Conservation (phyloP, 805 yeast species). For the Ogataea polymorpha region DNA sequence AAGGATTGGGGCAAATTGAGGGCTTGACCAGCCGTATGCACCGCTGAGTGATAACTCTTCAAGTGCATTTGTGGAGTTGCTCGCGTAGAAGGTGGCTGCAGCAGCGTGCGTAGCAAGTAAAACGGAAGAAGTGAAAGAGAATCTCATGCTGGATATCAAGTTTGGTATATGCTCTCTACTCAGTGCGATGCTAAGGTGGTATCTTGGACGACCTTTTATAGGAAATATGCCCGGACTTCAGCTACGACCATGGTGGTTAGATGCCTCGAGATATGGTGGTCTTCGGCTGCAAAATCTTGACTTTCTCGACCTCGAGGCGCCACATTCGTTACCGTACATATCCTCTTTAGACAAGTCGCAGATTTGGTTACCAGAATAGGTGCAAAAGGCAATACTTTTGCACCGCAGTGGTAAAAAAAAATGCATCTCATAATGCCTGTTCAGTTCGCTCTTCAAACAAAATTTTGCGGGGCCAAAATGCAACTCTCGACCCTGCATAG, state of each 20-base stretch:
- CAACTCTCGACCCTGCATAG: constrained; percentile 1
- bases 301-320: constrained; percentile 1
- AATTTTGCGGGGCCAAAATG: neutral
- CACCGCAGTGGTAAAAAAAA: constrained; percentile 1
- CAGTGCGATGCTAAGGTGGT: constrained; percentile 2
- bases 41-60: constrained; percentile 1
- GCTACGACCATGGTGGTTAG: constrained; percentile 2
- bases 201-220: constrained; percentile 1
- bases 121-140: constrained; percentile 1
- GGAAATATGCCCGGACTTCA: neutral
- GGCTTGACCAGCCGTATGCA: constrained; percentile 1
- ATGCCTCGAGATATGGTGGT: neutral
- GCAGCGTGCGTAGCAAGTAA: constrained; percentile 2
- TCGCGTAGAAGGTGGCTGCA: constrained; percentile 2
- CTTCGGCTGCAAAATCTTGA: neutral
- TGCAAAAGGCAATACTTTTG: constrained; percentile 1
- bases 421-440: constrained; percentile 1
- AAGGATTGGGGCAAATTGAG: constrained; percentile 1
- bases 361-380: constrained; percentile 1
- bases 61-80: constrained; percentile 1
- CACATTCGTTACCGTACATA: constrained; percentile 1
- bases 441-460: constrained; percentile 1
- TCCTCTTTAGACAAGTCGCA: neutral
- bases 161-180: constrained; percentile 1
- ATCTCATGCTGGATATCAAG: constrained; percentile 1